Base-by-base conservation (phyloP, 139 green algal genomes). In the Auxenochlorella pyrenoidosa region DNA sequence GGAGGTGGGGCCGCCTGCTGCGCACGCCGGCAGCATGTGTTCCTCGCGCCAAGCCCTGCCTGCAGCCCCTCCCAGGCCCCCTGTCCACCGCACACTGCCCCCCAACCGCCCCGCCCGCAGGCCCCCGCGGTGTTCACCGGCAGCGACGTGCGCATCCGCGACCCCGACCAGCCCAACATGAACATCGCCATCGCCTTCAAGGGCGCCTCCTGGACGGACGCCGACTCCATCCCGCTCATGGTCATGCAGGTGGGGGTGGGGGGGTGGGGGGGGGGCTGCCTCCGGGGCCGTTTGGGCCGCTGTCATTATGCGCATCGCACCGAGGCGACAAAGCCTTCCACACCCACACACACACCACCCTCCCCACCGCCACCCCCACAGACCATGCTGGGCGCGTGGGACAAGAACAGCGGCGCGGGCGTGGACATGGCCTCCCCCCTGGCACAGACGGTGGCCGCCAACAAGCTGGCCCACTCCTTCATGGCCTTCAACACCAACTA, bases 401-500 rank as follows among this genome's bases (percentile, higher is more conserved):
- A 97, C 91, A 95, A 95, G 91, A 93, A 93, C 86, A 91, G 83
- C 38, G 86, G 86, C 47, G 88, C 89, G 43, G 92, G 92, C 32
- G 60, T 30, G 59, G 82, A 88, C 75, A 84, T 80, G 63, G 82
- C 66, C 41, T 84, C 58, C 58, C 75, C 90, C 79, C 90, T 99
- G 63, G 95, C 95, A 3, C 95, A 98, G 92, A 90, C 89, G 22
- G 87, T 99, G 40, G 94, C 97, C 6, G 79, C 91, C 43, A 98
- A 99, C 90, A 88, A 89, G n/a, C 90, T 99, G 86, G 94, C 92
- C 3, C 92, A 99, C 79, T 94, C 91, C 60, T 98, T 95, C 93
- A 99, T 98, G 94, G 94, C 97, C 40, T 99, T 98, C 94, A 98
- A 98, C 95, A 98, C 95, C 75, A 97, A 95, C 92, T 99, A 99